These are phyloP conservation scores for Cutaneotrichosporon dermatis DNA, from an alignment of 1,284 basidiomycete genomes.

Conservation along the genomic window DNA sequence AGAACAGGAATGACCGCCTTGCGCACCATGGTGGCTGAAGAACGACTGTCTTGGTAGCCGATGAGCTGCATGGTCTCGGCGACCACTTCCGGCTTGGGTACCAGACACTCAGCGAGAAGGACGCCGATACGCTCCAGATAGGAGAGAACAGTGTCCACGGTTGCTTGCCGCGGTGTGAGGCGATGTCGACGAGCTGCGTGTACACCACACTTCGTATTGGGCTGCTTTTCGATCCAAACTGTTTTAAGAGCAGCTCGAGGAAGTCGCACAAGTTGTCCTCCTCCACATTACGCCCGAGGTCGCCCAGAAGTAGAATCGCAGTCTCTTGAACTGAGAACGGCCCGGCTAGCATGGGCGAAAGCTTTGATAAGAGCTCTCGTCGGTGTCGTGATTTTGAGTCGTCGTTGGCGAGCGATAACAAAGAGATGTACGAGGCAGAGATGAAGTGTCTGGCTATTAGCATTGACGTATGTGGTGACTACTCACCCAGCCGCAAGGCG, in stretches of 20 bases:
- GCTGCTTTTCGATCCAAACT: constrained; percentile 63
- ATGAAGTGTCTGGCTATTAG: constrained; percentile 15
- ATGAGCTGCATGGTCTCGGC: constrained; percentile 42
- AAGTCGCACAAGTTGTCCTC: constrained; percentile 58
- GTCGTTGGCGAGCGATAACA: not conserved
- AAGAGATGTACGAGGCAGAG: not conserved
- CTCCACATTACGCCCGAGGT: constrained; percentile 53
- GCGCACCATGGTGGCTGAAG: constrained; percentile 58
- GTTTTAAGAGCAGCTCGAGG: constrained; percentile 63
- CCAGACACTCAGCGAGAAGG: constrained; percentile 60
- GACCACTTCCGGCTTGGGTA: constrained; percentile 54
- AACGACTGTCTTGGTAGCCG: constrained; percentile 55
- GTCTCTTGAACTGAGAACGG: constrained; percentile 22
- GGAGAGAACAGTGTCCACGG: constrained; percentile 67
- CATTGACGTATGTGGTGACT: not conserved
- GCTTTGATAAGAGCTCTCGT: not conserved
- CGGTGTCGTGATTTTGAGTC: too few species aligned
- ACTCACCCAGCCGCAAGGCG: constrained; percentile 19
- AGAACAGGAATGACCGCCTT: constrained; percentile 65
- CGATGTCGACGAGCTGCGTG: constrained; percentile 59
- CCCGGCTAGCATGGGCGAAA: not conserved
- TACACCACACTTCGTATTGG: constrained; percentile 65
- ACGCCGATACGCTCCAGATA: constrained; percentile 66
- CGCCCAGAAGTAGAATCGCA: constrained; percentile 26
- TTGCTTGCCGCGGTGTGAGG: constrained; percentile 56